Evolutionary conservation across 495 filamentous ascomycete genomes (phyloP), one percentile per base, ranked within the genome.

Genomic region (Margaritispora aquatica): DNA sequence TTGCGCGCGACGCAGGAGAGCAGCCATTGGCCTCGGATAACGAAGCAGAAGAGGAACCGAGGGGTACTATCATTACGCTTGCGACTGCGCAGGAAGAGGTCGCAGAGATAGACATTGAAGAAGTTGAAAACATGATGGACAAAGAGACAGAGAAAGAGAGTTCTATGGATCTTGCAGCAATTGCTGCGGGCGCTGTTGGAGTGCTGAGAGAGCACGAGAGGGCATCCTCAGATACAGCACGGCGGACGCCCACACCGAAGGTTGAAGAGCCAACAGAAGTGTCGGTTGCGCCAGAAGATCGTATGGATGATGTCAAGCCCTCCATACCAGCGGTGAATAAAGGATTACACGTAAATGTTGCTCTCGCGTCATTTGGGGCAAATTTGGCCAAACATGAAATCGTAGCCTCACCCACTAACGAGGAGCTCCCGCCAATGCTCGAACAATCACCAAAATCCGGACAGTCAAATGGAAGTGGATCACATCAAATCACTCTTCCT

Each of bases 401-500:
- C 11, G 36, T 31, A 34, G 7, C 62, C 15, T 54, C 65, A 13
- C 29, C 41, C 47, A 11, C 55, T 48, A n/a, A n/a, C n/a, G 58
- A 68, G 63, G 76, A 79, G 53, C 64, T 81, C 19, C 69, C 80
- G n/a, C 80, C 78, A n/a, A 72, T 82, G 29, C 75, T 77, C 27
- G 66, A 73, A 24, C 62, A 67, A 26, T 80, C 77, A 9, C 75
- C 77, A 9, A 69, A 75, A 60, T 75, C 72, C 41, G 73, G 75
- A 19, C 27, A 59, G 15, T 60, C 66, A 23, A 74, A 71, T 46
- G 72, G 65, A 21, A 73, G 72, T 60, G 71, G 70, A 17, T 50
- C 55, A 3, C 26, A 34, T 26, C 47, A 57, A 24, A 55, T 62
- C 34, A 58, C 55, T 38, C 61, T 81, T 13, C 78, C 78, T 1